Conservation (phyloP, 2,329 filamentous ascomycete species). For the Epichloe elymi region DNA sequence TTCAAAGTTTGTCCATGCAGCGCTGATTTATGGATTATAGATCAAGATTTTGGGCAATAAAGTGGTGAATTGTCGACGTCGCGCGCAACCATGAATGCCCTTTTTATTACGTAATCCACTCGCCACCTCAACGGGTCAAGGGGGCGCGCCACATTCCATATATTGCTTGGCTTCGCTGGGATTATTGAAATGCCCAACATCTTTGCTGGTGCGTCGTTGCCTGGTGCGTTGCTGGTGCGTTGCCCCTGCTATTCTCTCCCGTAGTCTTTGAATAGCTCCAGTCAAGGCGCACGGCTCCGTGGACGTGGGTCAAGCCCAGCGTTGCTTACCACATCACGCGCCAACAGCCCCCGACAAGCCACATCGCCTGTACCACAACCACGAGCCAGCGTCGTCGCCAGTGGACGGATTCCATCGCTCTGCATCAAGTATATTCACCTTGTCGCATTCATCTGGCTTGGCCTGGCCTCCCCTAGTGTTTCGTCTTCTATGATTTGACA, state of each 20-base stretch:
- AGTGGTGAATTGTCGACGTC: no score
- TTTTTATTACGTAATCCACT: no score
- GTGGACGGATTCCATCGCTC: neutral
- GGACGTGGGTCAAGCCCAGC: neutral
- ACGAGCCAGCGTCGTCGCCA: neutral
- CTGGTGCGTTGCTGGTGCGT: no score
- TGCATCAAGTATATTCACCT: neutral
- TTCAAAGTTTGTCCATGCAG: neutral
- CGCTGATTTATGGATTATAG: neutral
- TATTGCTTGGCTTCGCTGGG: no score
- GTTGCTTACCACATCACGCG: conserved; percentile 2
- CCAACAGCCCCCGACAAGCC: conserved; percentile 2
- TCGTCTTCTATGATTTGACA: neutral
- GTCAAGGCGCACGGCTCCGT: no score
- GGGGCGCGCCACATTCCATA: no score
- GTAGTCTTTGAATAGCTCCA: no score
- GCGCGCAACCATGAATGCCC: no score
- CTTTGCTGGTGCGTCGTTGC: no score
- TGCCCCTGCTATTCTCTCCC: no score
- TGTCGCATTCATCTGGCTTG: neutral
- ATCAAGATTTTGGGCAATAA: neutral
- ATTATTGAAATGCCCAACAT: no score
- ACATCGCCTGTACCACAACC: conserved; percentile 6
- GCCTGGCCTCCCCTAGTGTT: neutral
- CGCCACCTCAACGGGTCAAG: no score